phyloP scores from a whole-genome alignment of 768 basidiomycete genomes.

The Porpolomopsis calyptriformis region DNA sequence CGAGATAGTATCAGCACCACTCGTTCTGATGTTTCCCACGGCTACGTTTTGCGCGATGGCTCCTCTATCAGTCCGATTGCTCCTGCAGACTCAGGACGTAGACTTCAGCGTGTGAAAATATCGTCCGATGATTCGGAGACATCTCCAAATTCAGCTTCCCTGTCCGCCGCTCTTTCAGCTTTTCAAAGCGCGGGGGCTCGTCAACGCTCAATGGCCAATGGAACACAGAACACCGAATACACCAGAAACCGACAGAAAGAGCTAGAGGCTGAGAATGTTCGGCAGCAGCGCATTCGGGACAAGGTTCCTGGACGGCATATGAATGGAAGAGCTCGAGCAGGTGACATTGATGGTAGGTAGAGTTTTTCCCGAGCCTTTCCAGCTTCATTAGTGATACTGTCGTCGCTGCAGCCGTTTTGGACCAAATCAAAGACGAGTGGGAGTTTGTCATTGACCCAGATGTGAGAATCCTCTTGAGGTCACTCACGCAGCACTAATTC shows the following conservation, averaged over 20 bases:
- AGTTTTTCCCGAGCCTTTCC: background rate
- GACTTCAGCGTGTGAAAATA: constrained; percentile 20
- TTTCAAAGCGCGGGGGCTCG: constrained; percentile 59
- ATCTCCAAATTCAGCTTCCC: constrained; percentile 34
- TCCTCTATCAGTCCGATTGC: constrained; percentile 13
- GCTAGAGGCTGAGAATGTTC: constrained; percentile 49
- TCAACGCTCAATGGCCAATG: constrained; percentile 42
- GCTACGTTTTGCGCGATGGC: constrained; percentile 23
- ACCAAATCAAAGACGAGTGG: constrained; percentile 85
- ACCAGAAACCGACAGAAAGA: constrained; percentile 50
- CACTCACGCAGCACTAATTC: too few relatives aligned
- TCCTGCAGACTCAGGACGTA: constrained; percentile 17
- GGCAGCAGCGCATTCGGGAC: constrained; percentile 61
- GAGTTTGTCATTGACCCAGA: constrained; percentile 76
- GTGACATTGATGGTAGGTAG: constrained; percentile 75
- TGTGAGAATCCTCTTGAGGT: constrained; percentile 31
- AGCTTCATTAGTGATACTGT: constrained; percentile 3
- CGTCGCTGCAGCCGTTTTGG: constrained; percentile 54
- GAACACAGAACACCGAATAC: constrained; percentile 43
- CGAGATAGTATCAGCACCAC: constrained; percentile 44
- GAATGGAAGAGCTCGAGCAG: constrained; percentile 48
- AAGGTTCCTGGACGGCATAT: constrained; percentile 48
- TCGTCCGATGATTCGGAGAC: constrained; percentile 24
- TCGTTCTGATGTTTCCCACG: constrained; percentile 33
- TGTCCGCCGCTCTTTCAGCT: constrained; percentile 52